phyloP scores from a whole-genome alignment of 495 filamentous ascomycete genomes.

The Penicillium daleae region DNA sequence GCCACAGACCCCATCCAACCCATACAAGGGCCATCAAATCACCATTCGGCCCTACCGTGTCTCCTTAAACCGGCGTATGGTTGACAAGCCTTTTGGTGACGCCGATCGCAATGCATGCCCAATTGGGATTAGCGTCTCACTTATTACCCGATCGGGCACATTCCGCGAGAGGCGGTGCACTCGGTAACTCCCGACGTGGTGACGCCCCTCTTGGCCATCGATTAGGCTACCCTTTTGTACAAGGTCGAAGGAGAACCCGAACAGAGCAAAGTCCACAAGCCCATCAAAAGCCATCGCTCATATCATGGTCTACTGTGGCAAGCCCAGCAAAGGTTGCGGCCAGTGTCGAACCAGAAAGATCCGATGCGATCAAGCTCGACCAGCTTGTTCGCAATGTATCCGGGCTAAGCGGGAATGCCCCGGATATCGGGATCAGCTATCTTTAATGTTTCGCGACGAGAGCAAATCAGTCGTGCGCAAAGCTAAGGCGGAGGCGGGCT shows the following conservation, averaged over 20 bases:
- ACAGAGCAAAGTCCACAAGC: background rate
- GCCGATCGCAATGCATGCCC: conserved; percentile 22
- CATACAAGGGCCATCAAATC: background rate
- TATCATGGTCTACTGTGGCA: conserved; percentile 73
- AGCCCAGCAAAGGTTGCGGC: conserved; percentile 73
- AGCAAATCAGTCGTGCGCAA: conserved; percentile 69
- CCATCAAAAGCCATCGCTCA: background rate
- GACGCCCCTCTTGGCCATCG: background rate
- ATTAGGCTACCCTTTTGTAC: background rate
- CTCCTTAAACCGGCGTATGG: background rate
- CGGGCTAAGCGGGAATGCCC: conserved; percentile 68
- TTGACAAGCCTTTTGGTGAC: conserved; percentile 3
- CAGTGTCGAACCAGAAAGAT: conserved; percentile 71
- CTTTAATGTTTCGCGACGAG: conserved; percentile 75
- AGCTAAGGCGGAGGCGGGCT: conserved; percentile 61
- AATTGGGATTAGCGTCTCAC: conserved; percentile 12
- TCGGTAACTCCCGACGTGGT: conserved; percentile 5
- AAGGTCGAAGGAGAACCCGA: background rate
- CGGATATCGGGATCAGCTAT: conserved; percentile 70
- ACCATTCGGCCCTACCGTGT: background rate
- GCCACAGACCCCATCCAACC: background rate
- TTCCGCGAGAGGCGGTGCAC: conserved; percentile 14
- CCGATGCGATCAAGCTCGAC: conserved; percentile 66
- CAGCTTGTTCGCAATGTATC: conserved; percentile 68
- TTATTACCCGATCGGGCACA: conserved; percentile 14